Conservation (phyloP, 2,329 filamentous ascomycete genomes). For the Nakataea oryzae region DNA sequence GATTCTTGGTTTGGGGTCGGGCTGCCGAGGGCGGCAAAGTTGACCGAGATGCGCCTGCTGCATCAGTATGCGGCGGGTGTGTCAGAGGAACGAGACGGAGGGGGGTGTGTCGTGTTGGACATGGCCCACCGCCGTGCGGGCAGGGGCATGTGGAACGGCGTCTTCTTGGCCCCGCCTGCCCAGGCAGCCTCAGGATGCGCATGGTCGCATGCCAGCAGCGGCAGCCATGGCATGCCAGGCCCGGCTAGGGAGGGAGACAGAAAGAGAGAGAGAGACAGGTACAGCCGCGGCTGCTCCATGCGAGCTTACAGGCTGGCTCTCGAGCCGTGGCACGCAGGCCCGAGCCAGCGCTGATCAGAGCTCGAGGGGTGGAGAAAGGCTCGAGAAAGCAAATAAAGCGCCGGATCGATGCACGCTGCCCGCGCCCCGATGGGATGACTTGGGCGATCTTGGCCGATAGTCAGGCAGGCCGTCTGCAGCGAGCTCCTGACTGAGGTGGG, state of each 20-base stretch:
- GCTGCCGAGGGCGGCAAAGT: not conserved
- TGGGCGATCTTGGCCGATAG: not conserved
- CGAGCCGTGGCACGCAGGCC: not conserved
- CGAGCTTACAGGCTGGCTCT: not conserved
- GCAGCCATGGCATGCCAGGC: not conserved
- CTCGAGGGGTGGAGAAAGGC: not conserved
- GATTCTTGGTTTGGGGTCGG: not conserved
- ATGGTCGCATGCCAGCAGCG: not conserved
- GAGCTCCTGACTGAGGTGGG: too few relatives aligned
- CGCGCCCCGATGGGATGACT: not conserved
- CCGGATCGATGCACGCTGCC: not conserved
- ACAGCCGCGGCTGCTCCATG: not conserved
- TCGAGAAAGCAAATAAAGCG: not conserved
- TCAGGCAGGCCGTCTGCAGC: too few relatives aligned
- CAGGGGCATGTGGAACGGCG: too few relatives aligned
- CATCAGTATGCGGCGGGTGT: not conserved
- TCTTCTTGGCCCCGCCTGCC: too few relatives aligned
- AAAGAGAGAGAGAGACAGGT: not conserved
- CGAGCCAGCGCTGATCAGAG: not conserved
- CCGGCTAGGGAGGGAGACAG: not conserved
- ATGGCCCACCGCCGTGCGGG: not conserved
- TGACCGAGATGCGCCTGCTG: not conserved
- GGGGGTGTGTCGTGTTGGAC: not conserved
- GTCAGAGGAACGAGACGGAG: not conserved
- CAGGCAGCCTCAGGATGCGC: too few relatives aligned